A percentile compares a stretch with the other conserved stretches of the same genome.
Evolutionary conservation across 2,329 filamentous ascomycete species (phyloP).

Genomic region (Fusarium miscanthi): DNA sequence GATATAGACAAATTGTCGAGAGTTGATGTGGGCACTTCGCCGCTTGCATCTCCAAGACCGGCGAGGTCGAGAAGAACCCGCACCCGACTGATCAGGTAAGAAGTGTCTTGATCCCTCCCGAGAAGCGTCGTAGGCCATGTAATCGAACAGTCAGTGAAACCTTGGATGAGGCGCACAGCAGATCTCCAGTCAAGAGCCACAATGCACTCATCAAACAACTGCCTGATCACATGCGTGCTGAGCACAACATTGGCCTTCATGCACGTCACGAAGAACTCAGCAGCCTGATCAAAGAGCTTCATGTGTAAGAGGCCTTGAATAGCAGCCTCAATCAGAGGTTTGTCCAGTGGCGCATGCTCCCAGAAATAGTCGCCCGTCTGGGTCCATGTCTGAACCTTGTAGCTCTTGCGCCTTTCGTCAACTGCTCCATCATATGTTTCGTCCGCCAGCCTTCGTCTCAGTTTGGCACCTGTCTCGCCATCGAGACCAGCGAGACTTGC

Average conservation of each 20-base stretch:
- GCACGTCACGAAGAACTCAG: slow-evolving; percentile 54
- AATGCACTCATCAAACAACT: slow-evolving; percentile 57
- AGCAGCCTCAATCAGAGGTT: slow-evolving; percentile 57
- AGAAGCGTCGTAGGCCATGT: slow-evolving; percentile 45
- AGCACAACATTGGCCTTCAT: slow-evolving; percentile 51
- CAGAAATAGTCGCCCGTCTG: slow-evolving; percentile 52
- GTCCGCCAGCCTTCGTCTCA: slow-evolving; percentile 50
- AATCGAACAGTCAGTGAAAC: slow-evolving; percentile 42
- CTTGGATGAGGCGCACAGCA: slow-evolving; percentile 47
- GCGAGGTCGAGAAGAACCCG: slow-evolving; percentile 53
- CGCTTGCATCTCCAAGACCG: slow-evolving; percentile 40
- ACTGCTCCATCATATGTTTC: slow-evolving; percentile 49
- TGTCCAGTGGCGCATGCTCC: slow-evolving; percentile 54
- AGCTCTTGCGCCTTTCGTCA: slow-evolving; percentile 41
- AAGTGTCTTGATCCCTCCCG: slow-evolving; percentile 31
- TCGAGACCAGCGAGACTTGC: slow-evolving; percentile 60
- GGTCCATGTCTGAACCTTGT: slow-evolving; percentile 34
- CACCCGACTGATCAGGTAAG: slow-evolving; percentile 48
- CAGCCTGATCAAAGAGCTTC: slow-evolving; percentile 57
- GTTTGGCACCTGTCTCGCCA: slow-evolving; percentile 51
- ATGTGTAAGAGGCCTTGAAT: slow-evolving; percentile 62
- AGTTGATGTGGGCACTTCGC: slow-evolving; percentile 12
- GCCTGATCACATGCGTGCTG: slow-evolving; percentile 48
- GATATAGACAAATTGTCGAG: slow-evolving; percentile 47
- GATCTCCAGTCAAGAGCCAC: slow-evolving; percentile 55